Evolutionary conservation across 208 protist genomes (phyloP), one percentile per base, ranked within the genome.

Genomic region (Leishmania arabica): DNA sequence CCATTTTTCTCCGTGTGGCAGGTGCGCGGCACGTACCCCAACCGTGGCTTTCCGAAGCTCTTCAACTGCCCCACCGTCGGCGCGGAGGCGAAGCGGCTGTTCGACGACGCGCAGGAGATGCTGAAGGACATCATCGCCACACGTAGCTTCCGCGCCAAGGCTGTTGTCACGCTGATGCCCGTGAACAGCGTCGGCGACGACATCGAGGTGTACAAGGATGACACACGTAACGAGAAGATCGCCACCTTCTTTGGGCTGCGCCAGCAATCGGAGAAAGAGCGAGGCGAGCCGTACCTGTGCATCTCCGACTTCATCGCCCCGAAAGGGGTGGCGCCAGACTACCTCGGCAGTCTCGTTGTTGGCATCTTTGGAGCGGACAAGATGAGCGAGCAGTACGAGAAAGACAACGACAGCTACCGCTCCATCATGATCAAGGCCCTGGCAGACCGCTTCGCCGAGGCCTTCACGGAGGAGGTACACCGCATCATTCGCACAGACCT

Each of bases 51-150:
- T 84, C 98, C 98, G 56, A 98, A 98, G 80, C 96, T 99, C 58
- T 99, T 99, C 86, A 95, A 99, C 82, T 99, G 99, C 85, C 87
- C 83, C n/a, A 92, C 85, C 1, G 98, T 99, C 15, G 98, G 98
- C 69, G 91, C 80, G 68, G 95, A 99, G 89, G 98, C 98, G 19
- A 92, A 97, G 80, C 91, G 94, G 74, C 79, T 99, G 13, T 99
- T 98, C 82, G 92, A 95, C 51, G 97, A 98, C 66, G 98, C 97
- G 19, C 90, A 97, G 79, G 77, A 76, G n/a, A 95, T 98, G 87
- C 69, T 99, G 7, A 82, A 90, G 27, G 76, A 95, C 64, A 94
- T 99, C 74, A 90, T 98, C 47, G 80, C 87, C 49, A 91, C 97
- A 24, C 98, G 98, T 80, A 64, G 84, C 53, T 89, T 99, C 64